Evolutionary conservation across 306 rosid species (phyloP), one percentile per base, ranked within the genome.

Genomic region (Vigna hirtella): DNA sequence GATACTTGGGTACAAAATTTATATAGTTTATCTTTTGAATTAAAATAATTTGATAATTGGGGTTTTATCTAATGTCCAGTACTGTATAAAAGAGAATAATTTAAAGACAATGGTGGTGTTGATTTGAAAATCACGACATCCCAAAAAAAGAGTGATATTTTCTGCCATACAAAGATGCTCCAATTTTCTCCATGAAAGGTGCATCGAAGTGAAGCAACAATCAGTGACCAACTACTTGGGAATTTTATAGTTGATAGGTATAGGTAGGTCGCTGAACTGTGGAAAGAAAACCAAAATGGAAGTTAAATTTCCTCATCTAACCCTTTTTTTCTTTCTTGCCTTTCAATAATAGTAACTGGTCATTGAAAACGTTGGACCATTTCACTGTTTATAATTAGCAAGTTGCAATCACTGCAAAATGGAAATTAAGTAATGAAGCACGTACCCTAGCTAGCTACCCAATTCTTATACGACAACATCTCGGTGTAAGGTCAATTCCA

Each of bases 401-500:
- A 68, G 58, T 48, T 75, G 77, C 42, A 48, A 51, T 56, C 51
- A 75, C 17, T 15, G 38, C 28, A 65, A 50, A 16, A 17, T 26
- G 30, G 45, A 75, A 59, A 81, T 74, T 73, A 36, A 58, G 7
- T 38, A 74, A 24, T 47, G 57, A 56, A 67, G 18, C 18, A 59
- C 20, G 8, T 34, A 6, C 3, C 1, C 4, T 43, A 43, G 48
- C 0, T 12, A 63, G 11, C 16, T 38, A 64, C 24, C 70, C 64
- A 56, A 74, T 42, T 66, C 1, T 8, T 2, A 56, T 57, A 34
- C n/a, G 57, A 74, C 38, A 66, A 56, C 9, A 66, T 32, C 14
- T 81, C 47, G 84, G 55, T 80, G 64, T n/a, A 45, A 66, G 84
- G 80, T 81, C 74, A 80, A 74, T 73, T 65, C 55, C 70, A 55